Evolutionary conservation across 192 early-diverging fungal species (phyloP).

Genomic region (Chytriomyces sp.): DNA sequence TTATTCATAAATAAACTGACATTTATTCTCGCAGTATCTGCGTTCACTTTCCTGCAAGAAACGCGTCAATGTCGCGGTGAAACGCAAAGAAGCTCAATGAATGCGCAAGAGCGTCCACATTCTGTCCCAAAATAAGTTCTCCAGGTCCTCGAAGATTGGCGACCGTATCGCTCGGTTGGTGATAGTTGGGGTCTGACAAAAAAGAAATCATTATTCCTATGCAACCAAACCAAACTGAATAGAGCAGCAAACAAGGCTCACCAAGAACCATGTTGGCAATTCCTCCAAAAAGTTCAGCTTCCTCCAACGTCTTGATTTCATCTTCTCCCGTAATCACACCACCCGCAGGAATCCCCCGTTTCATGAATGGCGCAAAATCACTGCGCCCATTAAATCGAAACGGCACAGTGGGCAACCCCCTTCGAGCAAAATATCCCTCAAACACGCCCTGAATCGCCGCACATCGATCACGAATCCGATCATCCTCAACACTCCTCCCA

Average conservation of each 20-base stretch:
- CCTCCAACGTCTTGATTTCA: conserved; percentile 42
- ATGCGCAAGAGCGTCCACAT: conserved; percentile 40
- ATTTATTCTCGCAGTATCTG: too few relatives aligned
- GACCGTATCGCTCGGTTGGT: conserved; percentile 37
- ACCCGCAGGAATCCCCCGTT: conserved; percentile 41
- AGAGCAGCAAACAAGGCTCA: too few relatives aligned
- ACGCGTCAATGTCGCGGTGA: conserved; percentile 19
- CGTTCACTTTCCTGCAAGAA: not conserved
- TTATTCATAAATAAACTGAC: too few relatives aligned
- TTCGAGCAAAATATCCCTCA: conserved; percentile 32
- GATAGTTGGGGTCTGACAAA: conserved; percentile 32
- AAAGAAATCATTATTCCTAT: not conserved
- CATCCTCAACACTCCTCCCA: conserved; percentile 27
- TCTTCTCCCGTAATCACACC: conserved; percentile 50
- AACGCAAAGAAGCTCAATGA: conserved; percentile 30
- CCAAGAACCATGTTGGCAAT: conserved; percentile 39
- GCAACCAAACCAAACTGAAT: not conserved
- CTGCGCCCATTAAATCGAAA: conserved; percentile 45
- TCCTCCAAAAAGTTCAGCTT: conserved; percentile 40
- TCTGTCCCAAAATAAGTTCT: conserved; percentile 31
- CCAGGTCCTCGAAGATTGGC: conserved; percentile 30
- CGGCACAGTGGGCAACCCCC: conserved; percentile 22
- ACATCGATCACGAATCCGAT: not conserved
- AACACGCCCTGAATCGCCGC: conserved; percentile 39
- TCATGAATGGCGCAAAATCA: conserved; percentile 49